Evolutionary conservation across 257 asterid genomes (phyloP).

Genomic region (Gentiana macrophylla): DNA sequence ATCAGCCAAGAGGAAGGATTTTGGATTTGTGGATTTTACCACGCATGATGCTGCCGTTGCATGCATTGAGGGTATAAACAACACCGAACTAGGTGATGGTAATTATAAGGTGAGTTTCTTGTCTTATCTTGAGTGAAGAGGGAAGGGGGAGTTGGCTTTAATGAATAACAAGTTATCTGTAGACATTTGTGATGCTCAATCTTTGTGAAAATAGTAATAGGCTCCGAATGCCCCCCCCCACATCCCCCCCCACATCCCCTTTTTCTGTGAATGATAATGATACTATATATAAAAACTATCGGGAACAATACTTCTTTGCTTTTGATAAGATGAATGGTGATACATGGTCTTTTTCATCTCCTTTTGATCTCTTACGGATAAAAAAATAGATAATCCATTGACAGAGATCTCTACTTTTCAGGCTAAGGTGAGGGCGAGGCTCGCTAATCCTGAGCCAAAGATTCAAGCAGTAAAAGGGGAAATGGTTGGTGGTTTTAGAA

Average conservation of each 20-base stretch:
- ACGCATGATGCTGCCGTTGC: constrained; percentile 56
- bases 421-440: constrained; percentile 51
- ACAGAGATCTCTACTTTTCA: constrained; percentile 9
- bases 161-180: background rate
- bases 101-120: constrained; percentile 32
- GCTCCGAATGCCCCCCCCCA: no score
- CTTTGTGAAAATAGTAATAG: no score
- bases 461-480: constrained; percentile 61
- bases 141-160: background rate
- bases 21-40: constrained; percentile 48
- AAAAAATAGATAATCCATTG: background rate
- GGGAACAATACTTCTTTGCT: background rate
- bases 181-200: background rate
- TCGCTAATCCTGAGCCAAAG: constrained; percentile 57
- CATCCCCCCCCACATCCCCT: no score
- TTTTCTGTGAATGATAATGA: no score
- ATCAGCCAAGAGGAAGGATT: constrained; percentile 55
- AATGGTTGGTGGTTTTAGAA: constrained; percentile 50
- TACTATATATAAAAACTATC: no score
- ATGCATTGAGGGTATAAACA: constrained; percentile 40
- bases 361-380: background rate
- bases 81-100: constrained; percentile 39
- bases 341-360: constrained; percentile 1
- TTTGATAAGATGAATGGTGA: background rate
- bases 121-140: background rate